Percentiles rank a stretch among this genome's conserved stretches.
Conservation (phyloP, 1,139 yeast genomes). For the Tardiomyces digboiensis region DNA sequence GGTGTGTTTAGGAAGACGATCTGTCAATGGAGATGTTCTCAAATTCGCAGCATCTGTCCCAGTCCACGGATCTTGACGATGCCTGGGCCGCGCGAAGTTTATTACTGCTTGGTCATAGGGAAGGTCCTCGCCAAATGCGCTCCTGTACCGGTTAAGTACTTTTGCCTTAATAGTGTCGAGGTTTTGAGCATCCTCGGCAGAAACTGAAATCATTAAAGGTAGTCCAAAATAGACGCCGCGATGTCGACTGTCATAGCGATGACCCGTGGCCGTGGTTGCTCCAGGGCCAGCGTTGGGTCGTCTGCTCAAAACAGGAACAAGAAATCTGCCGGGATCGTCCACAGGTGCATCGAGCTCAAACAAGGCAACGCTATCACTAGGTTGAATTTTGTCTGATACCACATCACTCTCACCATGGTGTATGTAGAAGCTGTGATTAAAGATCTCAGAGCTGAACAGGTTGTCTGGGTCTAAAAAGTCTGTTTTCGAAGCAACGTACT, state of each 20-base stretch:
- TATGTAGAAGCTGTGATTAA: constrained; percentile 57
- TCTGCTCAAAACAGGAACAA: neutral
- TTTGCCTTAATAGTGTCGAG: neutral
- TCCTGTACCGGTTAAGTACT: neutral
- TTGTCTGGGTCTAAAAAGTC: constrained; percentile 32
- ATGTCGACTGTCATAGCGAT: constrained; percentile 23
- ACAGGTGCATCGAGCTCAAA: constrained; percentile 40
- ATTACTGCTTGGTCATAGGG: neutral
- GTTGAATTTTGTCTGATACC: constrained; percentile 59
- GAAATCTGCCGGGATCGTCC: neutral
- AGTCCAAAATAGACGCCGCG: neutral
- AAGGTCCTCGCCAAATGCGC: neutral
- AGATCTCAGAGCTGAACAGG: constrained; percentile 62
- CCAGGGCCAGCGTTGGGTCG: neutral
- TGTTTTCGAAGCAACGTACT: constrained; percentile 39
- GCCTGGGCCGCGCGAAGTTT: neutral
- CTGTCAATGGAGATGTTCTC: neutral
- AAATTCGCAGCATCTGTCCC: neutral
- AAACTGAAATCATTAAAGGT: constrained; percentile 1
- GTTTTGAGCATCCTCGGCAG: neutral
- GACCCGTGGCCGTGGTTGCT: constrained; percentile 20
- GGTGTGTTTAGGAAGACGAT: neutral
- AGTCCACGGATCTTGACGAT: neutral
- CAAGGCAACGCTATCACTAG: constrained; percentile 55
- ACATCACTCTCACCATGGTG: constrained; percentile 56